Evolutionary conservation across 2,329 filamentous ascomycete species (phyloP).

Genomic region (Phialophora chinensis): DNA sequence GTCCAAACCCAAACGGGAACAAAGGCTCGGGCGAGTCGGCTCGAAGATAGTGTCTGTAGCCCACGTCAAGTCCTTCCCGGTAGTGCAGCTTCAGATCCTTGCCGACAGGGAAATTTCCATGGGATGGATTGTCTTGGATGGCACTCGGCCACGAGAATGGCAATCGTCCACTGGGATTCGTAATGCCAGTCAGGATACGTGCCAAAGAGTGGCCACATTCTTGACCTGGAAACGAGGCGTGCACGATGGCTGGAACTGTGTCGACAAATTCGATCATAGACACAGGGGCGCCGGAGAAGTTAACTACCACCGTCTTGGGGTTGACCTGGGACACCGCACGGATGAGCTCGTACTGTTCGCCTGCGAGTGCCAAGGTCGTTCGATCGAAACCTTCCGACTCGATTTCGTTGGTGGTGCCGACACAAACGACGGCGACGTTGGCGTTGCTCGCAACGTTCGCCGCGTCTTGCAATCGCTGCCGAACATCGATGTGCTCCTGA

Average conservation of each 20-base stretch:
- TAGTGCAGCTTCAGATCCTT: constrained; percentile 71
- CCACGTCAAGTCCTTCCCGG: constrained; percentile 78
- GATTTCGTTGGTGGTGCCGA: not conserved
- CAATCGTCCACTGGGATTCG: constrained; percentile 75
- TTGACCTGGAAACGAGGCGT: constrained; percentile 84
- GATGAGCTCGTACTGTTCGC: not conserved
- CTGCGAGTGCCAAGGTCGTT: not conserved
- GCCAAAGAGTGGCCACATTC: constrained; percentile 81
- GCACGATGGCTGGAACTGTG: constrained; percentile 60
- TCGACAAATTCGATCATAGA: constrained; percentile 55
- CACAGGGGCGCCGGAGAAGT: constrained; percentile 75
- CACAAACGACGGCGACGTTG: not conserved
- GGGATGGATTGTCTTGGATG: constrained; percentile 73
- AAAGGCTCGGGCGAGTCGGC: constrained; percentile 68
- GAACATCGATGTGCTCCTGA: too few species aligned
- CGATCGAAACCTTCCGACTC: not conserved
- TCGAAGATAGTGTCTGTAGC: constrained; percentile 71
- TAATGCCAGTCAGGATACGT: constrained; percentile 74
- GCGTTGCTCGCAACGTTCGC: not conserved
- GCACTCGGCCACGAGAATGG: constrained; percentile 72
- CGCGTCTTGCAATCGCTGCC: not conserved
- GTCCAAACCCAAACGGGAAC: constrained; percentile 79
- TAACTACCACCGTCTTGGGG: constrained; percentile 61
- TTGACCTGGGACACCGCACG: constrained; percentile 50
- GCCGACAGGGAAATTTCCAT: constrained; percentile 68